Evolutionary conservation across 2,329 filamentous ascomycete species (phyloP).

Genomic region (Xylariaceae sp.): DNA sequence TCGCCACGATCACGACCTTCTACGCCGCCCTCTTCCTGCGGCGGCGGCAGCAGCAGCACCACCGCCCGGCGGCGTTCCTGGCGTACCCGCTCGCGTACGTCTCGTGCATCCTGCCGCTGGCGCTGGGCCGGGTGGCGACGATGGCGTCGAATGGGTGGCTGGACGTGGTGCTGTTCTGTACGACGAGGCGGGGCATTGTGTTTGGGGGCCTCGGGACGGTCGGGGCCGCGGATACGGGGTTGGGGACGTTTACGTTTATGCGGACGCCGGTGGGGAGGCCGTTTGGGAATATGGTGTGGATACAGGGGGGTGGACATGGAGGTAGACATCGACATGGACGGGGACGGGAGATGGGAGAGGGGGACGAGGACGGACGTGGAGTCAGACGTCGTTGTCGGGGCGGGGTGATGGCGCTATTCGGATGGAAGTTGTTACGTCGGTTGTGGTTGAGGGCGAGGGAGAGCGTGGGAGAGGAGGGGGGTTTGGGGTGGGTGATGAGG

Average conservation of each 20-base stretch:
- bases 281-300: constrained; percentile 29
- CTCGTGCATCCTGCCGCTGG: constrained; percentile 63
- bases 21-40: constrained; percentile 34
- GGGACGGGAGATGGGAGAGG: constrained; percentile 7
- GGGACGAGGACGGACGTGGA: constrained; percentile 14
- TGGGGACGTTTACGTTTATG: constrained; percentile 49
- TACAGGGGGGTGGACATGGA: too few relatives aligned
- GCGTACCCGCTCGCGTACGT: constrained; percentile 67
- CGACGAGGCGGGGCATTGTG: constrained; percentile 49
- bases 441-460: constrained; percentile 22
- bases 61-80: constrained; percentile 56
- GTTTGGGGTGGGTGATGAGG: too few relatives aligned
- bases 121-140: constrained; percentile 58
- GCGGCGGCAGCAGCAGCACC: constrained; percentile 29
- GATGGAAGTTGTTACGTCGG: constrained; percentile 27
- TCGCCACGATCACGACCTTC: constrained; percentile 30
- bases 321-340: too few relatives aligned
- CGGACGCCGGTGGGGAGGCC: constrained; percentile 28
- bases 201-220: constrained; percentile 31
- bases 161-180: constrained; percentile 50
- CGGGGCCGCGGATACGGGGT: constrained; percentile 38
- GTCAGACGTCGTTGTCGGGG: constrained; percentile 22
- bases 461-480: too few relatives aligned
- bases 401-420: constrained; percentile 26
- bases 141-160: constrained; percentile 54